These are phyloP conservation scores for Ilyonectria mors-panacis DNA, from an alignment of 2,329 filamentous ascomycete species.

Conservation along the genomic window DNA sequence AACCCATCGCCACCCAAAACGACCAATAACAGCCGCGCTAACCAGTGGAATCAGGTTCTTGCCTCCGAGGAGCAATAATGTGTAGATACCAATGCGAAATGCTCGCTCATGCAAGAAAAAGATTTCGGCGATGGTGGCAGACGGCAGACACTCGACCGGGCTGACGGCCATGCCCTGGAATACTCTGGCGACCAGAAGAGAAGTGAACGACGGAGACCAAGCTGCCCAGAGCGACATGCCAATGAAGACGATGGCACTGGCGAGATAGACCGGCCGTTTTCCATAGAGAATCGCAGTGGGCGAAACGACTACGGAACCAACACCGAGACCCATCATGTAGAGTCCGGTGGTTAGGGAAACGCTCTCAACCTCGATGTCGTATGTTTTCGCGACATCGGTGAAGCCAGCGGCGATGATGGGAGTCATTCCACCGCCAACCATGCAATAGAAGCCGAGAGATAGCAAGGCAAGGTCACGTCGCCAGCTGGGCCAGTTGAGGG, in stretches of 20 bases:
- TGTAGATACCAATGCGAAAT: constrained; percentile 94
- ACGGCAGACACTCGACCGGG: constrained; percentile 92
- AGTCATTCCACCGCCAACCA: constrained; percentile 94
- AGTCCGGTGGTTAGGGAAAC: constrained; percentile 92
- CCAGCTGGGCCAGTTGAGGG: constrained; percentile 91
- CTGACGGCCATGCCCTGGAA: constrained; percentile 91
- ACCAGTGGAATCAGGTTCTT: constrained; percentile 93
- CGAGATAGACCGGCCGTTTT: constrained; percentile 91
- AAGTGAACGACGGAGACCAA: constrained; percentile 83
- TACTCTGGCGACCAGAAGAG: constrained; percentile 84
- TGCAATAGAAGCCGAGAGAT: constrained; percentile 91
- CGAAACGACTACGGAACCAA: constrained; percentile 87
- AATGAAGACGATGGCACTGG: constrained; percentile 83
- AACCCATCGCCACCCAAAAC: constrained; percentile 88
- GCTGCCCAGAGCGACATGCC: constrained; percentile 87
- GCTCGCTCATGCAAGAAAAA: constrained; percentile 96
- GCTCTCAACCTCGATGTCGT: constrained; percentile 76
- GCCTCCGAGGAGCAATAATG: constrained; percentile 86
- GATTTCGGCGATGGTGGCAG: constrained; percentile 95
- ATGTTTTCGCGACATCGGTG: constrained; percentile 78
- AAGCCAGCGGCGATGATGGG: constrained; percentile 93
- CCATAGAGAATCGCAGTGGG: constrained; percentile 93
- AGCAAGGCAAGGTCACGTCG: constrained; percentile 84
- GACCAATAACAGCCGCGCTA: constrained; percentile 86
- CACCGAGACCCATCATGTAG: constrained; percentile 93